Evolutionary conservation across 1,284 basidiomycete genomes (phyloP), one percentile per base, ranked within the genome.

Genomic region (Cutaneotrichosporon cyanovorans): DNA sequence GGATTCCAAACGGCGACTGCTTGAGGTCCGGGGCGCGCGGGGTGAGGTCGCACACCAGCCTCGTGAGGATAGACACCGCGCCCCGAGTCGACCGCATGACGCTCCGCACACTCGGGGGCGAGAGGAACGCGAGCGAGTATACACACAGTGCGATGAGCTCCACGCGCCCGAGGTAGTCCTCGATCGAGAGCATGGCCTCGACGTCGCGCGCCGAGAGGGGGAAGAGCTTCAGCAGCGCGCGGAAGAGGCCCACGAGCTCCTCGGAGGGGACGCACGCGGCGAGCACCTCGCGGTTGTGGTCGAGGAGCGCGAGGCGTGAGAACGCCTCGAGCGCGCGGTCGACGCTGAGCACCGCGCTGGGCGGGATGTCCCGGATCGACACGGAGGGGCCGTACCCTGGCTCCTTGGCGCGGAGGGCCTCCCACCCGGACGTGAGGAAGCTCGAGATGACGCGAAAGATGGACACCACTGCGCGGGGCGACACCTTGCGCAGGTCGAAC

Each of bases 61-160:
- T 71, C 18, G 74, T 61, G 38, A 78, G 51, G 8, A 73, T 57
- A 3, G 63, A 51, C 0, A 68, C 46, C 20, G 71, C 57, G 4
- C 75, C 75, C 1, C 73, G 71, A 3, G 68, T 55, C n/a, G 57
- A 42, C 55, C 85, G 84, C 57, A 92, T 77, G 47, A 73, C 76
- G 45, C 76, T 70, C 71, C 93, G 89, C 48, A 90, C 66, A 25
- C 76, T 71, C 1, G 82, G 81, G 1, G 88, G 78, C 5, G 89
- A 80, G 39, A 93, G 75, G 75, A 91, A 96, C 8, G 84, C 81
- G 50, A 97, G 73, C 30, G 84, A 83, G 74, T 95, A 96, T 33
- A 95, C 77, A 15, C 80, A 80, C 75, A 92, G 80, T 18, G 85
- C 76, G 36, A 80, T 73, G 50, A 85, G 83, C 73, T 93, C 88